A percentile compares a stretch with the other conserved stretches of the same genome.
phyloP scores from a whole-genome alignment of 352 stramenopile genomes.

The Globisporangium spinosum region DNA sequence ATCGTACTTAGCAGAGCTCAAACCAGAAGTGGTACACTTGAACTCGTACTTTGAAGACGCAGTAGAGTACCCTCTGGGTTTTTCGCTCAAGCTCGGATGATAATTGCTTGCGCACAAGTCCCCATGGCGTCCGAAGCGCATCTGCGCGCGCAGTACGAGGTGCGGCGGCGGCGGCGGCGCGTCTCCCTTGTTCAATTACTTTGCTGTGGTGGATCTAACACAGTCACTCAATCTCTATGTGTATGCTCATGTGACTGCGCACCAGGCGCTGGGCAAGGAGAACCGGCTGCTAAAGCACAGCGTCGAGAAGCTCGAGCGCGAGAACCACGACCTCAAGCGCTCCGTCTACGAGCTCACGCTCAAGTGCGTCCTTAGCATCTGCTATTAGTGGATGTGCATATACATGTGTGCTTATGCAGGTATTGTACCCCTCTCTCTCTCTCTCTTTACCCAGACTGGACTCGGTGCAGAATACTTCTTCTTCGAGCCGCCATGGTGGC shows the following conservation, averaged over 20 bases:
- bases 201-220: neutral
- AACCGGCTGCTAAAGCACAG: constrained; percentile 81
- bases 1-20: neutral
- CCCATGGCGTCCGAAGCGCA: constrained; percentile 81
- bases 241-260: neutral
- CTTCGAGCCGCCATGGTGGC: constrained; percentile 15
- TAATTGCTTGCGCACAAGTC: constrained; percentile 4
- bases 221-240: neutral
- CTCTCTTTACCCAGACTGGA: constrained; percentile 45
- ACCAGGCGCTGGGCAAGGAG: constrained; percentile 74
- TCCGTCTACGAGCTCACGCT: constrained; percentile 89
- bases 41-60: neutral
- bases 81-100: neutral
- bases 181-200: neutral
- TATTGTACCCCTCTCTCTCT: neutral
- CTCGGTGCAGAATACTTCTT: constrained; percentile 40
- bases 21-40: neutral
- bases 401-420: neutral
- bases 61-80: neutral
- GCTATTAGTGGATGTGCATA: neutral
- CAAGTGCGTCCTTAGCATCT: constrained; percentile 43
- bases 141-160: constrained; percentile 81
- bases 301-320: constrained; percentile 80
- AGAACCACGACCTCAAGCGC: constrained; percentile 89
- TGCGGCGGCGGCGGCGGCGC: constrained; percentile 16